Base-by-base conservation (phyloP, 2,329 filamentous ascomycete species). In the Fusarium sp. region DNA sequence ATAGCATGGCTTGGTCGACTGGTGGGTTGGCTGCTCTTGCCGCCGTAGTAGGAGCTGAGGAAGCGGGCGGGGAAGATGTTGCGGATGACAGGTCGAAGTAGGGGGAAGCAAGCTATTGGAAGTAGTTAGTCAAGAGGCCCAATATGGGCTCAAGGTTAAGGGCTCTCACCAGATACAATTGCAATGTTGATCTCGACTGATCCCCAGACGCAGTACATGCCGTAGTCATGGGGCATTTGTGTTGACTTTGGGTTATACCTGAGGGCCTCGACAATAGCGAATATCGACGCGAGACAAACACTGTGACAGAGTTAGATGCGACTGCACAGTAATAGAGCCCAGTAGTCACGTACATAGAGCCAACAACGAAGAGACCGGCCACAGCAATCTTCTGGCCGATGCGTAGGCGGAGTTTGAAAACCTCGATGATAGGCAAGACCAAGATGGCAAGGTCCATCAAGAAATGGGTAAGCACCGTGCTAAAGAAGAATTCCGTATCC, bases 151-250 rank as follows among this genome's bases (percentile, higher is more conserved):
- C 0, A 8, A 13, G 22, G 3, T 16, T 18, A 35, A 42, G 2
- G 18, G 13, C 7, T 2, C 69, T 20, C 65, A 74, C 74, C 68
- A 0, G 73, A 76, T 3, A 77, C 74, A 20, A 77, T 66, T 16
- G 75, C 74, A 58, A 77, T 77, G 8, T 77, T 76, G 0, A 77
- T 66, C 36, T 77, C 75, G 2, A 77, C 75, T 0, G 73, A 60
- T 33, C 70, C 73, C 54, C 68, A 66, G 47, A 77, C 68, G 25
- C 67, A 69, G n/a, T 70, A 66, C 66, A 76, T 70, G 8, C 16
- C 74, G 0, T 68, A 67, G 4, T 76, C 73, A 6, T 73, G 65
- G 1, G 74, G 68, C 1, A 77, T 69, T 3, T 76, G 64, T 6
- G 54, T 65, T 4, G 74, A 68, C 9, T 45, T 65, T 10, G 68